Evolutionary conservation across 208 protist species (phyloP), one percentile per base, ranked within the genome.

Genomic region (Herpetomonas tarakana): DNA sequence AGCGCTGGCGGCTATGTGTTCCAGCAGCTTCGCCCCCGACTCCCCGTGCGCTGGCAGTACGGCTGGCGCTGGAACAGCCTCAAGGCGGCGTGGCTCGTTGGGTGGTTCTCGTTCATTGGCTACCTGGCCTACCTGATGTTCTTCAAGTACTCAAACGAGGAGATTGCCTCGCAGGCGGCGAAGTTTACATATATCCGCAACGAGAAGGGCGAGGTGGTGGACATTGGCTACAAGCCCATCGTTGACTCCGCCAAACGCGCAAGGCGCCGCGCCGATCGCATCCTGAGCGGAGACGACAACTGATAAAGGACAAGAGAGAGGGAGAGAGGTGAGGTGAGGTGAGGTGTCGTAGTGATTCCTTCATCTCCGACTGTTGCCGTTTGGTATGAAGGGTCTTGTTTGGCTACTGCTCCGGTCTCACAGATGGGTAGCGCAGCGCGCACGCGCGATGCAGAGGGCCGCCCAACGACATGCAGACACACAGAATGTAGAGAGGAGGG

Each of bases 121-220:
- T 88, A 87, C 59, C 55, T 92, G 3, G 62, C 66, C 0, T 92
- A 92, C 56, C 68, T 83, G 0, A 91, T 94, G 79, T 91, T 83
- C 60, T 91, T 86, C 64, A 80, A 83, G 52, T 83, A 88, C 68
- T 80, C 78, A 0, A 76, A 94, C 7, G 68, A 72, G 51, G 74
- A 77, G 0, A 94, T 94, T 59, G 81, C 74, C 0, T 47, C 69
- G 29, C 76, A 84, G 62, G 88, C 88, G 19, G 70, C 76, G n/a
- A 69, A 80, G 60, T 94, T 85, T 68, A 92, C 84, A 9, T 94
- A 91, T 62, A 81, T 94, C 38, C 79, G 82, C 25, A 88, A 94
- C 50, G 88, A 92, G 16, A 62, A 63, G 9, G 88, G 88, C 0
- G 71, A 92, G 30, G 88, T 94, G 47, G 73, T 92, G 6, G 88